These are phyloP conservation scores for Jaapia argillacea DNA, from an alignment of 768 basidiomycete species.

Conservation along the genomic window DNA sequence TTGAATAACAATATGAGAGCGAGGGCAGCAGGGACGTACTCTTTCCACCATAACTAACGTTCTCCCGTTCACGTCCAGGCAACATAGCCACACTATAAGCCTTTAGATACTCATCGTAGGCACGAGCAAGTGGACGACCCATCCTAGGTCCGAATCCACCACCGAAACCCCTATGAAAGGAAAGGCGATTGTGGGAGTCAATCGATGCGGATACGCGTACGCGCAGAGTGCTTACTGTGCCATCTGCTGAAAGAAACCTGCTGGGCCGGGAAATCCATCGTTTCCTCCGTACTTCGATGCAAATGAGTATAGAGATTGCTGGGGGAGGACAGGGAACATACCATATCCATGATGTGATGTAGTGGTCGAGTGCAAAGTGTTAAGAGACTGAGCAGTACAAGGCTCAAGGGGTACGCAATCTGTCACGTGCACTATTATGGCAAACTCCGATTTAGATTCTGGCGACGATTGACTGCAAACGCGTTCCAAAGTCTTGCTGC, in stretches of 20 bases:
- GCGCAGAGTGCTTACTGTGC: slow-evolving; percentile 44
- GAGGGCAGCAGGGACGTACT: slow-evolving; percentile 45
- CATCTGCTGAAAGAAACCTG: slow-evolving; percentile 54
- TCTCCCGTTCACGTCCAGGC: slow-evolving; percentile 75
- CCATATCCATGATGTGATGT: neutral
- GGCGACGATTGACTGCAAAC: no score
- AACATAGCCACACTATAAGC: slow-evolving; percentile 96
- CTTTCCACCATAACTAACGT: slow-evolving; percentile 95
- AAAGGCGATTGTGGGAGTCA: no score
- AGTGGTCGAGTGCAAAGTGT: neutral
- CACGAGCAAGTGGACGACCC: slow-evolving; percentile 49
- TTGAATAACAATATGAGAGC: slow-evolving; percentile 4
- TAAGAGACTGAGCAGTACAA: neutral
- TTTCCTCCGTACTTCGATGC: slow-evolving; percentile 25
- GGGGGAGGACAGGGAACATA: neutral
- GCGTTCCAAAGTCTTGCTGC: no score
- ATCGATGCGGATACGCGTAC: no score
- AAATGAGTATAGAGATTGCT: slow-evolving; percentile 2
- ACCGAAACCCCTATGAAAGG: slow-evolving; percentile 37
- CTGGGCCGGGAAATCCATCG: slow-evolving; percentile 36
- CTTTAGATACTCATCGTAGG: slow-evolving; percentile 89
- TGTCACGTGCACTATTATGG: neutral
- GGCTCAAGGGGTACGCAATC: neutral
- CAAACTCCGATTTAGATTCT: no score
- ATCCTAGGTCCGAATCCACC: slow-evolving; percentile 35